Evolutionary conservation across 23 red algal species (phyloP), one percentile per base, ranked within the genome.

Genomic region (Gracilariopsis chorda): DNA sequence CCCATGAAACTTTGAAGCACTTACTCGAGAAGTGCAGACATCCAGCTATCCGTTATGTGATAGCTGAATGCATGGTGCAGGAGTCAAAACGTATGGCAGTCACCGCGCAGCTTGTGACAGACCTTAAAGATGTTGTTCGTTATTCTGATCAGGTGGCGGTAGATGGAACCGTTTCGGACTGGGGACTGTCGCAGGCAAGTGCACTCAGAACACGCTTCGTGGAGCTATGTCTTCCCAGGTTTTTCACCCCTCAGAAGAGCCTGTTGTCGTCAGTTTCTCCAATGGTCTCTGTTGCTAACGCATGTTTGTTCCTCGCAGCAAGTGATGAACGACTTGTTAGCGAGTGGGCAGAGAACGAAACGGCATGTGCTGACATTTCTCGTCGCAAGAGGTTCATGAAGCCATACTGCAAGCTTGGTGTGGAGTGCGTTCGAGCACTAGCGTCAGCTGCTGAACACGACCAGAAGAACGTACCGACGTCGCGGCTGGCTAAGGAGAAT

Each of bases 381-480:
- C 48, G 34, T 44, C 49, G 85, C 52, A 25, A 28, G 47, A 48
- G 69, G 27, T 89, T 77, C 39, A 60, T 65, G 48, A 76, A 77
- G 63, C 68, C 48, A 9, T 89, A 89, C n/a, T 64, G 47, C 43
- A 46, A 45, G 12, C 58, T 89, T 19, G 85, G 85, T n/a, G 78
- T 51, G 43, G 68, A 89, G 7, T 77, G 65, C 33, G 51, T 89
- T 77, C 85, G 85, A 17, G 85, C 85, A 51, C 32, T 89, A 6
- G 85, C 85, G 44, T 57, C 85, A 23, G 68, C 64, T 39, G 85
- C 85, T n/a, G 85, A 89, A 25, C 85, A 89, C 46, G 85, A 89
- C 43, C 45, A 51, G 14, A 89, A 77, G 68, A 78, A 77, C 17
- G 44, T 89, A 2, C 85, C 85, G 11, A 24, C 20, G 2, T 78